A percentile compares a stretch with the other conserved stretches of the same genome.
phyloP scores from a whole-genome alignment of 495 filamentous ascomycete genomes.

The Oleoguttula mirabilis region DNA sequence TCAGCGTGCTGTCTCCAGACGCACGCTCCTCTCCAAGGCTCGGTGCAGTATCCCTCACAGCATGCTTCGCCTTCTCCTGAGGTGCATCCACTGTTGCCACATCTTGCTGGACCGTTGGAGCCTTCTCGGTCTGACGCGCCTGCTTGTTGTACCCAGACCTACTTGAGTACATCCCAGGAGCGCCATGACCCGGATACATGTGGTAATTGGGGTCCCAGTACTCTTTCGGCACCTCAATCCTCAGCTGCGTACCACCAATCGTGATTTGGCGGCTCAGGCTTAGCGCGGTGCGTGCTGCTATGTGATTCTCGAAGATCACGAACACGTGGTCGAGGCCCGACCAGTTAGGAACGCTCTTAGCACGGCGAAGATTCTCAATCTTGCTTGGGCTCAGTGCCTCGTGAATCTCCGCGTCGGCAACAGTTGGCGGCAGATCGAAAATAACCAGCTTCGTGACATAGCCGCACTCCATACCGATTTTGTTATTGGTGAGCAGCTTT shows the following conservation, averaged over 20 bases:
- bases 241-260: not conserved
- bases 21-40: too few relatives aligned
- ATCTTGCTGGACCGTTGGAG: too few relatives aligned
- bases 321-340: not conserved
- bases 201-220: conserved; percentile 5
- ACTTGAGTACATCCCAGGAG: not conserved
- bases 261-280: too few relatives aligned
- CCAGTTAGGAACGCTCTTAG: not conserved
- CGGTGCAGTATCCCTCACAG: too few relatives aligned
- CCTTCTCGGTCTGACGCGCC: not conserved
- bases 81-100: too few relatives aligned
- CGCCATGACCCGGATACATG: not conserved
- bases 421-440: not conserved
- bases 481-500: not conserved
- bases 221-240: conserved; percentile 11
- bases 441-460: conserved; percentile 1
- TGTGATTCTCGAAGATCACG: conserved; percentile 3
- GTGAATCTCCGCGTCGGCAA: not conserved
- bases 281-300: conserved; percentile 2
- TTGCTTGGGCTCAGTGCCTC: not conserved
- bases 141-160: not conserved
- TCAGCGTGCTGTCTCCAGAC: too few relatives aligned
- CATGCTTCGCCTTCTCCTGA: too few relatives aligned
- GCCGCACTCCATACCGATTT: conserved; percentile 1
- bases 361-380: not conserved